Evolutionary conservation across 306 rosid species (phyloP).

Genomic region (Acacia crassicarpa): DNA sequence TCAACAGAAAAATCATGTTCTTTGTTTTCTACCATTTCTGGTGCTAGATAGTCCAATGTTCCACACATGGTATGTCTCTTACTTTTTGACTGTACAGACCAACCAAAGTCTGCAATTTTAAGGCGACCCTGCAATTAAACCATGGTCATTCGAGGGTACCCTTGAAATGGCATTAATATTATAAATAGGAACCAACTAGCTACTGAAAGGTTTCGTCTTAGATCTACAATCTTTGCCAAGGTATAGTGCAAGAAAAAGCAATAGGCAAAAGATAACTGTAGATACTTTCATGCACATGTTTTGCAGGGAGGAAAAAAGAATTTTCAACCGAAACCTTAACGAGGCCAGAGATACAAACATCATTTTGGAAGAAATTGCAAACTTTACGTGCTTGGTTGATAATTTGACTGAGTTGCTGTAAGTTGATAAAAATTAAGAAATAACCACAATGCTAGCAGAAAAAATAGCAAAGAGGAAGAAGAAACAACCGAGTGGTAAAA

Average conservation of each 20-base stretch:
- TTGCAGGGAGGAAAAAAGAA: background rate
- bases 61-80: constrained; percentile 94
- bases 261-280: background rate
- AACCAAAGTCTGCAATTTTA: constrained; percentile 93
- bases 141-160: constrained; percentile 13
- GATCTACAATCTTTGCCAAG: background rate
- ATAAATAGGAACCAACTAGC: background rate
- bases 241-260: background rate
- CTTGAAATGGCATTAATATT: background rate
- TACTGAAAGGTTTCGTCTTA: background rate
- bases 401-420: background rate
- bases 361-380: constrained; percentile 2
- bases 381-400: background rate
- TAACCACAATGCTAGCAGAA: background rate
- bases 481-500: background rate
- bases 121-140: constrained; percentile 65
- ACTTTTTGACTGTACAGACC: constrained; percentile 84
- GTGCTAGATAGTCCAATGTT: constrained; percentile 89
- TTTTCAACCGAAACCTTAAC: background rate
- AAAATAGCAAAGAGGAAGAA: background rate
- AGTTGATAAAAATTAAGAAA: background rate
- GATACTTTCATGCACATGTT: background rate
- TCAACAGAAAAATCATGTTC: constrained; percentile 86
- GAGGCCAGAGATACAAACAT: constrained; percentile 1
- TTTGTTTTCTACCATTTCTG: constrained; percentile 89